Conservation (phyloP, 139 green algal species). For the Chlamydomonas eustigma region DNA sequence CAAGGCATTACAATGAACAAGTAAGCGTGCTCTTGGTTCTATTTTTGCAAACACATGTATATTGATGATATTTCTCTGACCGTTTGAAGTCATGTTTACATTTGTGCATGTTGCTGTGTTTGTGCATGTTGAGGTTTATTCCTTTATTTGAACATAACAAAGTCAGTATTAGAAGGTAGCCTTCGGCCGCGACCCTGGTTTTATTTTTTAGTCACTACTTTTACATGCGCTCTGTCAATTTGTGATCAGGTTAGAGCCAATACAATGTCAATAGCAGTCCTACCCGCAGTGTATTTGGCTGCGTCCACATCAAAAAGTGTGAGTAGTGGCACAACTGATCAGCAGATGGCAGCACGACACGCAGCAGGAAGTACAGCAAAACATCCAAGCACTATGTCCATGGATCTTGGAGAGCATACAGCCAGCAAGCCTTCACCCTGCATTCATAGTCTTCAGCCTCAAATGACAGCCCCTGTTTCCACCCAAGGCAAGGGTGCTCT, state of each 20-base stretch:
- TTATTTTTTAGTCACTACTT: not conserved
- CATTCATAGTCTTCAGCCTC: not conserved
- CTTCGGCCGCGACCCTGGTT: too few species aligned
- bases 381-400: too few species aligned
- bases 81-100: too few species aligned
- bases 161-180: too few species aligned
- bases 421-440: not conserved
- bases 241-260: not conserved
- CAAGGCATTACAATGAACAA: conserved; percentile 7
- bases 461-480: not conserved
- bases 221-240: too few species aligned
- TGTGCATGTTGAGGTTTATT: too few species aligned
- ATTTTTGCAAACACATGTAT: not conserved
- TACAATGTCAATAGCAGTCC: not conserved
- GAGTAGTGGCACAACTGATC: not conserved
- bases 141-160: too few species aligned
- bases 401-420: not conserved
- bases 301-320: not conserved
- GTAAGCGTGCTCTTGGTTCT: not conserved
- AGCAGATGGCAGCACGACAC: not conserved
- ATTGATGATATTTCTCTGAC: too few species aligned
- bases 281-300: not conserved
- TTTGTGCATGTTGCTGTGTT: too few species aligned
- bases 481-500: too few species aligned
- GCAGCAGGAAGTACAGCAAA: not conserved